Conservation (phyloP, 768 basidiomycete genomes). For the Sarcodon sp. region DNA sequence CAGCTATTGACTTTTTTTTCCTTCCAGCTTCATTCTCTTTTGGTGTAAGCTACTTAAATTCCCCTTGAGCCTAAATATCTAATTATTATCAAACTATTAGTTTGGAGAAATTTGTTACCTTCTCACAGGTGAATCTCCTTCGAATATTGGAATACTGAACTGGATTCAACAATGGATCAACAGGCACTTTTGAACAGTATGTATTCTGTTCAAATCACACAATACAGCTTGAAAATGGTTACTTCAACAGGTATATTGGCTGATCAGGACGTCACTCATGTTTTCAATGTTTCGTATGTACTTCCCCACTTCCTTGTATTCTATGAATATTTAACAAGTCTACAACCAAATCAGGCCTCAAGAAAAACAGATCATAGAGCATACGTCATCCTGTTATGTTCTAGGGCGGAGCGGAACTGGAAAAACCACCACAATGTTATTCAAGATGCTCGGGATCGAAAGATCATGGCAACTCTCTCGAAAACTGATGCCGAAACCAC, state of each 20-base stretch:
- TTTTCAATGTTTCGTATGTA: conserved; percentile 20
- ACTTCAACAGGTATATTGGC: conserved; percentile 31
- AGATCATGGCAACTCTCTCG: conserved; percentile 30
- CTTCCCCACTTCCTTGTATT: not conserved
- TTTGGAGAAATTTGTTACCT: conserved; percentile 16
- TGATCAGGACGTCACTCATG: conserved; percentile 27
- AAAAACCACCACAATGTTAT: conserved; percentile 68
- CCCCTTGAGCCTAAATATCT: not conserved
- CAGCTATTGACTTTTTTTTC: not conserved
- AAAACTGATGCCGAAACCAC: conserved; percentile 27
- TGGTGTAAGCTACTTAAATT: conserved; percentile 26
- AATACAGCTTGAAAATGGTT: not conserved
- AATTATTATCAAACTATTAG: conserved; percentile 4
- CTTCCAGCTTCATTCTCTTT: conserved; percentile 39
- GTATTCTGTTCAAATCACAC: conserved; percentile 2
- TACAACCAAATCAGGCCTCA: conserved; percentile 17
- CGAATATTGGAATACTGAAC: not conserved
- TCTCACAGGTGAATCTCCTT: conserved; percentile 11
- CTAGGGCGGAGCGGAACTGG: conserved; percentile 66
- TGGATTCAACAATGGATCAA: not conserved
- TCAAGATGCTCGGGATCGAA: conserved; percentile 63
- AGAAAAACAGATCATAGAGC: conserved; percentile 46
- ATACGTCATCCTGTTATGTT: conserved; percentile 49
- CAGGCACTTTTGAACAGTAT: conserved; percentile 23
- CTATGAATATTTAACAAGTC: not conserved